Evolutionary conservation across 345 rosid species (phyloP), one percentile per base, ranked within the genome.

Genomic region (Microcos paniculata): DNA sequence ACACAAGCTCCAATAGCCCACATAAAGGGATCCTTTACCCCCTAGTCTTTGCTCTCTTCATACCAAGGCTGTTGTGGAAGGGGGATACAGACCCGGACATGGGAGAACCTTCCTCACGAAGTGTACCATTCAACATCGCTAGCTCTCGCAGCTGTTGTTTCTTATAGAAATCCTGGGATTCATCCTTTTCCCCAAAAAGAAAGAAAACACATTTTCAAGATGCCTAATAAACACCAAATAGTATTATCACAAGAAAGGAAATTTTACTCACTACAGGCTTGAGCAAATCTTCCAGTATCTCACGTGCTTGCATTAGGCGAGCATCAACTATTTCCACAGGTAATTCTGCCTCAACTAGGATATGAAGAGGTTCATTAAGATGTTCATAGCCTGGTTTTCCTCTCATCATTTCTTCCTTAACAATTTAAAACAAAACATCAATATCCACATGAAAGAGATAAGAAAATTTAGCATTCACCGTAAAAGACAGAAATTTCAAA

Each of bases 331-430:
- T 90, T 80, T 96, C 97, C 73, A 91, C 88, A 0, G 98, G 99
- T 72, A 96, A 82, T 70, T 94, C 99, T 42, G 91, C 99, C 89
- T 96, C 98, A 28, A 96, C 88, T 77, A 96, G 85, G 80, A 96
- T 90, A 79, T 92, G 98, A 45, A 96, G 97, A 72, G 93, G 99
- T 74, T 96, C 98, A 78, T 89, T 92, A 64, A 96, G 85, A 78
- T 96, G 99, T 79, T 96, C 98, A 73, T 91, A 96, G 26, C 99
- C 99, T 10, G 94, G 92, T 70, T 94, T 96, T 67, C 98, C 99
- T 82, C 98, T 89, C 97, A 94, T 85, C 85, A 92, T 81, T 77
- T 94, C 98, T 82, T 96, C 99, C 99, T 96, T 70, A 64, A 82
- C 76, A 24, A 79, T 65, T 52, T n/a, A 75, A 66, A 75, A 53